phyloP scores from a whole-genome alignment of 768 basidiomycete genomes.

The Melanogaster broomeanus region DNA sequence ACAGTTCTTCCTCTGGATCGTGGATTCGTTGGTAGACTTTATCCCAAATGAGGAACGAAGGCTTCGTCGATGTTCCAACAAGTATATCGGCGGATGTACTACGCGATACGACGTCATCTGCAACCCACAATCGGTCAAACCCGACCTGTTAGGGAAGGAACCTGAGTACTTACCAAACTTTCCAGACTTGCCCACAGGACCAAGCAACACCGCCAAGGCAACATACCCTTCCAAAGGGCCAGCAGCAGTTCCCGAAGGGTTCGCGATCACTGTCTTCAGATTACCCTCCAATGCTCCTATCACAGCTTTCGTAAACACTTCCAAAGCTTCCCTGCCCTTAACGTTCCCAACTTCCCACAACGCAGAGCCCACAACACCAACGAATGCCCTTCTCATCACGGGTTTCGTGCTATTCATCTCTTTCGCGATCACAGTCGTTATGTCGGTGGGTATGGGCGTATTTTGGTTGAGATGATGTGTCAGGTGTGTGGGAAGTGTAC shows the following conservation, averaged over 20 bases:
- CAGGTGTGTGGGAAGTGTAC: conserved; percentile 62
- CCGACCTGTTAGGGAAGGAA: conserved; percentile 8
- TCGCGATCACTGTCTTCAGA: conserved; percentile 62
- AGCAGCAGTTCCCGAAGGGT: conserved; percentile 56
- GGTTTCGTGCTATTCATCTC: conserved; percentile 75
- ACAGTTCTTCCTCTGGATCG: conserved; percentile 62
- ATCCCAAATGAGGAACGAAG: conserved; percentile 86
- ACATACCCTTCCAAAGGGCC: conserved; percentile 88
- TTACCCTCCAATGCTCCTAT: conserved; percentile 64
- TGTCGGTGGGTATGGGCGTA: conserved; percentile 44
- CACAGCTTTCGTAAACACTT: conserved; percentile 54
- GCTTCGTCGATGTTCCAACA: conserved; percentile 57
- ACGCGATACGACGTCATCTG: conserved; percentile 49
- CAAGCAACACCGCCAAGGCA: conserved; percentile 66
- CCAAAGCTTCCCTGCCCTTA: conserved; percentile 43
- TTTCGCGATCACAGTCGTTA: conserved; percentile 55
- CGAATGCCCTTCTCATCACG: conserved; percentile 57
- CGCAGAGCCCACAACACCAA: conserved; percentile 60
- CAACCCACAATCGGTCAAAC: conserved; percentile 3
- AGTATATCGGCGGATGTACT: conserved; percentile 52
- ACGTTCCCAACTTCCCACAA: conserved; percentile 48
- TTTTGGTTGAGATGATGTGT: conserved; percentile 48
- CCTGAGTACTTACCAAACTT: conserved; percentile 50
- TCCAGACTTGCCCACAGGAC: conserved; percentile 52
- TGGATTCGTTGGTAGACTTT: conserved; percentile 78